Evolutionary conservation across 805 yeast species (phyloP).

Genomic region (Candida sithepensis): DNA sequence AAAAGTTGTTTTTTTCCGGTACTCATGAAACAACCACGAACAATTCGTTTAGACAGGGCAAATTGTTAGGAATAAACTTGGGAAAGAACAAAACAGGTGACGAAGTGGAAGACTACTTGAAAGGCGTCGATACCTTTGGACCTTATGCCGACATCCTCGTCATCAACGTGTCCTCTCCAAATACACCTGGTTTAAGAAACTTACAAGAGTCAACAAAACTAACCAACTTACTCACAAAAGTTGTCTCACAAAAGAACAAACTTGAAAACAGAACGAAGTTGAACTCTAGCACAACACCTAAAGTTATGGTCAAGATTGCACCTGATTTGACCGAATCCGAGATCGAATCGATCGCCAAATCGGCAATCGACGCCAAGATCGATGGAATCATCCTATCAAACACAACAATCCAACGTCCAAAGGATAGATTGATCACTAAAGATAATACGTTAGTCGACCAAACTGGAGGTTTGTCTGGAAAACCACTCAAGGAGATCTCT

Average conservation of each 20-base stretch:
- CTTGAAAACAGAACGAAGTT: conserved; percentile 37
- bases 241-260: conserved; percentile 64
- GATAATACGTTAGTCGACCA: conserved; percentile 44
- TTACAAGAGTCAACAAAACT: conserved; percentile 77
- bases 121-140: conserved; percentile 81
- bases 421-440: conserved; percentile 45
- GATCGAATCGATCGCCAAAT: conserved; percentile 73
- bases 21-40: conserved; percentile 21
- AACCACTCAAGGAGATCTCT: conserved; percentile 79
- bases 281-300: conserved; percentile 50
- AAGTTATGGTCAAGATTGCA: conserved; percentile 86
- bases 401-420: conserved; percentile 85
- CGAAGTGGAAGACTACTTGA: conserved; percentile 79
- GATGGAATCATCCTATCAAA: conserved; percentile 93
- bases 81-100: conserved; percentile 94
- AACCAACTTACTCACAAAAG: conserved; percentile 59
- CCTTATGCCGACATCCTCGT: conserved; percentile 85
- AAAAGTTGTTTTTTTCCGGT: conserved; percentile 31
- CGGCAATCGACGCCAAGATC: conserved; percentile 71
- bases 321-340: conserved; percentile 87
- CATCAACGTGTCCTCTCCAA: conserved; percentile 90
- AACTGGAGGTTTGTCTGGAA: conserved; percentile 90
- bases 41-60: conserved; percentile 54
- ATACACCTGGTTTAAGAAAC: conserved; percentile 91
- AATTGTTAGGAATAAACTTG: conserved; percentile 74